A percentile compares a stretch with the other conserved stretches of the same genome.
phyloP scores from a whole-genome alignment of 176 grass and related monocot genomes.

The Thinopyrum elongatum region DNA sequence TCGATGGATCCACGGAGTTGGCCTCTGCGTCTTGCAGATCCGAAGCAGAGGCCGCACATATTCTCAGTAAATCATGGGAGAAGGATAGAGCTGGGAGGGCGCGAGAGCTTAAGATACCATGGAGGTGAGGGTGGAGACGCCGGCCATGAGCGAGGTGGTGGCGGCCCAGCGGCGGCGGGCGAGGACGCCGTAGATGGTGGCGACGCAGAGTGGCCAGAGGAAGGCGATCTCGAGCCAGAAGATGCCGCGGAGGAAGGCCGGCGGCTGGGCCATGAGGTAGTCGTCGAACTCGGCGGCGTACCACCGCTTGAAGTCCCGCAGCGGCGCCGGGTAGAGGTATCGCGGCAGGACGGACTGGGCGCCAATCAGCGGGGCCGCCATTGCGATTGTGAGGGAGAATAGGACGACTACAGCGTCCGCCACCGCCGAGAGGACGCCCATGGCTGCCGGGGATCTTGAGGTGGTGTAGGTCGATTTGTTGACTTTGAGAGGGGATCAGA shows the following conservation, averaged over 20 bases:
- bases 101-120: constrained; percentile 24
- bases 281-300: constrained; percentile 44
- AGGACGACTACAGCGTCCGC: constrained; percentile 33
- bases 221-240: constrained; percentile 53
- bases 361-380: constrained; percentile 56
- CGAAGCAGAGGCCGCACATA: background rate
- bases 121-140: constrained; percentile 50
- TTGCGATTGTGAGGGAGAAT: constrained; percentile 43
- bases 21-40: background rate
- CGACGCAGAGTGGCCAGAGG: constrained; percentile 52
- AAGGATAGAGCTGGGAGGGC: background rate
- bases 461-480: background rate
- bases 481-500: background rate
- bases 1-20: background rate
- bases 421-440: constrained; percentile 25
- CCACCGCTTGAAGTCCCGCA: constrained; percentile 46
- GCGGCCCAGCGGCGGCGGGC: constrained; percentile 34
- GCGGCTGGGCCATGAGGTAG: constrained; percentile 53
- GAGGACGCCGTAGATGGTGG: constrained; percentile 57
- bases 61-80: background rate
- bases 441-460: constrained; percentile 1
- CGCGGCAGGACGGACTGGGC: constrained; percentile 41
- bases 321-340: constrained; percentile 36
- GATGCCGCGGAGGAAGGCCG: constrained; percentile 59
- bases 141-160: constrained; percentile 62